A percentile compares a stretch with the other conserved stretches of the same genome.
Conservation (phyloP, 2,329 filamentous ascomycete genomes). For the Fonsecaea monophora region DNA sequence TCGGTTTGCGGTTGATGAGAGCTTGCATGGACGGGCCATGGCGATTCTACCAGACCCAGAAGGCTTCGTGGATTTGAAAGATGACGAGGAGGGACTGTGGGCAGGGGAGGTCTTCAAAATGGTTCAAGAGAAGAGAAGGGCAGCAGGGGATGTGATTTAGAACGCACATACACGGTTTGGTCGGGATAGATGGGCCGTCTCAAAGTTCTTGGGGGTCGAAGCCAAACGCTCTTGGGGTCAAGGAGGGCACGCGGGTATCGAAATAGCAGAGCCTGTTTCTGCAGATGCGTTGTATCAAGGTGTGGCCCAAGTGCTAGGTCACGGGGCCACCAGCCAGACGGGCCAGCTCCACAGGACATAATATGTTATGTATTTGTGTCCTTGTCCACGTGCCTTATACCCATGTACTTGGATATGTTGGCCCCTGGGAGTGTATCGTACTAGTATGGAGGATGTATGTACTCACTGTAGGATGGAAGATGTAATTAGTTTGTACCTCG, state of each 20-base stretch:
- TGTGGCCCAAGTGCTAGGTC: too few species aligned
- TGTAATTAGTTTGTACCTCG: too few species aligned
- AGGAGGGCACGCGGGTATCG: background rate
- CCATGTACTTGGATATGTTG: too few species aligned
- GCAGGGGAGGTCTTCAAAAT: constrained; percentile 13
- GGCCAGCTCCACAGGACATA: too few species aligned
- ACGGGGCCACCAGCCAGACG: too few species aligned
- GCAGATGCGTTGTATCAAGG: too few species aligned
- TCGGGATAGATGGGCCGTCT: background rate
- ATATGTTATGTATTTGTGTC: too few species aligned
- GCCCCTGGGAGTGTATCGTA: too few species aligned
- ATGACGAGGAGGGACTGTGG: constrained; percentile 21
- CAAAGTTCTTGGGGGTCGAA: background rate
- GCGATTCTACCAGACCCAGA: constrained; percentile 11
- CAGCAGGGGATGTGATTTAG: constrained; percentile 16
- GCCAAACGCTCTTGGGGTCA: background rate
- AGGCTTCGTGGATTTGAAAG: constrained; percentile 14
- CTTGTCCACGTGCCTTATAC: too few species aligned
- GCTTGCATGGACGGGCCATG: constrained; percentile 13
- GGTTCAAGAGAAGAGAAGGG: constrained; percentile 15
- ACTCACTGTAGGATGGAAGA: too few species aligned
- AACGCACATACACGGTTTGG: background rate
- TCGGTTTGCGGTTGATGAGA: constrained; percentile 20
- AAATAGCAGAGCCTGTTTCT: too few species aligned
- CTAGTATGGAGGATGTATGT: too few species aligned